These are phyloP conservation scores for Phytophthora citrophthora DNA, from an alignment of 352 stramenopile species.

Conservation along the genomic window DNA sequence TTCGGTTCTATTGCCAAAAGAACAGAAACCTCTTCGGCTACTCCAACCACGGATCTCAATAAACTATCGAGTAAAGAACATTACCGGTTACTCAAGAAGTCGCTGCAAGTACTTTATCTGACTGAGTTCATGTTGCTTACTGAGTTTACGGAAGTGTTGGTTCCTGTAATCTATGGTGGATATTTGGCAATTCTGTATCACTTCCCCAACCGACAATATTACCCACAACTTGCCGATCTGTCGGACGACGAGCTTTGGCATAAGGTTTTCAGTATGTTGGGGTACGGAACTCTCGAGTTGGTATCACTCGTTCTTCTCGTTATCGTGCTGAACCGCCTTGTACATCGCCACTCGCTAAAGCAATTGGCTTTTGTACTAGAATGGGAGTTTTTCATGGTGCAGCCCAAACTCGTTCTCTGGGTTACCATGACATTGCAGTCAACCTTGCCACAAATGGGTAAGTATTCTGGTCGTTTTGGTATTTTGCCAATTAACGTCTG, in stretches of 20 bases:
- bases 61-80: conserved; percentile 12
- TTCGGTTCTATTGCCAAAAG: not conserved
- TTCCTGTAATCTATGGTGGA: conserved; percentile 37
- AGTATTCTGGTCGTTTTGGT: not conserved
- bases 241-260: conserved; percentile 6
- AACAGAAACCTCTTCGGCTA: not conserved
- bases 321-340: conserved; percentile 18
- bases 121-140: conserved; percentile 50
- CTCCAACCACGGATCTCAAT: not conserved
- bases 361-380: conserved; percentile 36
- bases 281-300: conserved; percentile 26
- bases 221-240: conserved; percentile 27
- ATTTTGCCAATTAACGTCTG: not conserved
- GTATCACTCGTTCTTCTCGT: conserved; percentile 16
- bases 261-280: conserved; percentile 16
- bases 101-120: conserved; percentile 37
- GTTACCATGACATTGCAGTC: conserved; percentile 33
- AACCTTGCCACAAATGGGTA: conserved; percentile 26
- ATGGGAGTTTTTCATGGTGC: conserved; percentile 26
- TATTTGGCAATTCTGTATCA: conserved; percentile 36
- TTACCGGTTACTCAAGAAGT: conserved; percentile 17
- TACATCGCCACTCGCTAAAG: conserved; percentile 15
- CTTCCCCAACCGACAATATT: conserved; percentile 39
- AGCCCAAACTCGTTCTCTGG: conserved; percentile 33
- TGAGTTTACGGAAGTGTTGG: conserved; percentile 45